These are phyloP conservation scores for Trametes sanguinea DNA, from an alignment of 768 basidiomycete genomes.

Conservation along the genomic window DNA sequence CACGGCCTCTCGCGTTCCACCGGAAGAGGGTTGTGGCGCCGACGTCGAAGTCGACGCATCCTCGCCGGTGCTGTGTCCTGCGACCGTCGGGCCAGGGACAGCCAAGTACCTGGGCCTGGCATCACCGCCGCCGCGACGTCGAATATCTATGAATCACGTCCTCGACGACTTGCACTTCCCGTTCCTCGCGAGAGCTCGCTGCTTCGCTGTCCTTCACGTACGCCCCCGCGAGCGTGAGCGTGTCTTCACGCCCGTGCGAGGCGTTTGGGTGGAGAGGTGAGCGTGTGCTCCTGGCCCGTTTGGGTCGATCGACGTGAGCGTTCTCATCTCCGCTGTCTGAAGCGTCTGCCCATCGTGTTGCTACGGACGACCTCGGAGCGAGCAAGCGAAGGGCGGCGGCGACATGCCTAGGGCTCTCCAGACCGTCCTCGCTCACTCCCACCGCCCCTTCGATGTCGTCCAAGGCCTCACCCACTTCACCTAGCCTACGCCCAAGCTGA, in stretches of 20 bases:
- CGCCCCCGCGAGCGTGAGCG: neutral
- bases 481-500: neutral
- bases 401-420: constrained; percentile 6
- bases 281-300: neutral
- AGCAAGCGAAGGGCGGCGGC: constrained; percentile 1
- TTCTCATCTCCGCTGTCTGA: no score
- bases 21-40: constrained; percentile 22
- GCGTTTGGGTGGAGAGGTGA: neutral
- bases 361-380: neutral
- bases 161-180: neutral
- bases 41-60: neutral
- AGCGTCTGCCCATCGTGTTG: neutral
- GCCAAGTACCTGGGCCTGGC: no score
- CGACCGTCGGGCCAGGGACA: neutral
- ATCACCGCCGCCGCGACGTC: neutral
- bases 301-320: neutral
- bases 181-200: neutral
- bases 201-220: neutral
- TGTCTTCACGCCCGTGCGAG: neutral
- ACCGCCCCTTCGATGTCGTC: neutral
- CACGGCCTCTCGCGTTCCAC: neutral
- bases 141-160: neutral
- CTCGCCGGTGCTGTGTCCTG: neutral
- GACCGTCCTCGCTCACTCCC: constrained; percentile 3
- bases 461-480: neutral